Conservation (phyloP, 1,284 basidiomycete species). For the Ustilago sp. region DNA sequence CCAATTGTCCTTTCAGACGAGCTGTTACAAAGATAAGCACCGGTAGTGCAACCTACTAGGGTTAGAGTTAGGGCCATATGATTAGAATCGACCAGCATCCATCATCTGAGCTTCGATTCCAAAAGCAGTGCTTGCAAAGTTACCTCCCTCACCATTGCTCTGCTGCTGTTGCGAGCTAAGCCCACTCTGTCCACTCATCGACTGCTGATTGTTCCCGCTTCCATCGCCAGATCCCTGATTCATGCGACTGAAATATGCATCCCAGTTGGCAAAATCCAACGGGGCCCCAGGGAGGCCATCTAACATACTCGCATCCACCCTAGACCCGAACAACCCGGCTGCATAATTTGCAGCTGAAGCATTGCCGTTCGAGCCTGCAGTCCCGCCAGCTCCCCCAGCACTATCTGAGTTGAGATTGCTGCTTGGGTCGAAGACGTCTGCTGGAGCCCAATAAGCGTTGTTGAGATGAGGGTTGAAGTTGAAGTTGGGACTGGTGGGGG, state of each 20-base stretch:
- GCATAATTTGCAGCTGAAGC: constrained; percentile 12
- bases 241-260: constrained; percentile 41
- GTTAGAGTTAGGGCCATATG: background rate
- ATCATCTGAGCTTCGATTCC: constrained; percentile 53
- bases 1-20: background rate
- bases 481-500: constrained; percentile 38
- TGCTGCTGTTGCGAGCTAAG: constrained; percentile 8
- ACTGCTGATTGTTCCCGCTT: background rate
- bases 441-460: constrained; percentile 51
- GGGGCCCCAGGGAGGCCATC: constrained; percentile 53
- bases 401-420: background rate
- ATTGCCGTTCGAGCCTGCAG: background rate
- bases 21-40: background rate
- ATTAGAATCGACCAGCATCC: constrained; percentile 43
- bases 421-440: constrained; percentile 26
- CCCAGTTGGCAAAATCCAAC: constrained; percentile 58
- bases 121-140: constrained; percentile 33
- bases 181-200: background rate
- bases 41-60: background rate
- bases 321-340: constrained; percentile 17
- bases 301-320: constrained; percentile 40
- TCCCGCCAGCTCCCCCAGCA: background rate
- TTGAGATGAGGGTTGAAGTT: constrained; percentile 61
- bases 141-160: constrained; percentile 8
- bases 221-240: constrained; percentile 6